Base-by-base conservation (phyloP, 1,284 basidiomycete species). In the Microbotryomycetes sp. region DNA sequence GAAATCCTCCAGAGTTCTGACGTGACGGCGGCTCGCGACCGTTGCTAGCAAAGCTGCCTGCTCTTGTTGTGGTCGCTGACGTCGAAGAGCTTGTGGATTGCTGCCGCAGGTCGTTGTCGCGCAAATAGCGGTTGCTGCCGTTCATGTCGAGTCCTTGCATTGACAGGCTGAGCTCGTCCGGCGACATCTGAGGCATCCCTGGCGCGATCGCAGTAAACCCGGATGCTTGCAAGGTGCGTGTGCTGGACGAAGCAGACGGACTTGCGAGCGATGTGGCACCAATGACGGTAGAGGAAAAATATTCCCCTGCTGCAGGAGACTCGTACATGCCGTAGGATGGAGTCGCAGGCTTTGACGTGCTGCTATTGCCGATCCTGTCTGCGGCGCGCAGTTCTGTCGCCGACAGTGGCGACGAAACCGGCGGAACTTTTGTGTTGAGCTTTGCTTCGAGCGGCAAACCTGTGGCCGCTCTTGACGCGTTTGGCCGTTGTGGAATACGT, bases 91-190 rank as follows among this genome's bases (percentile, higher is more conserved):
- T n/a, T n/a, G n/a, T n/a, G n/a, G n/a, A n/a, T 11, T 50, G 9
- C 15, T 50, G 48, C 9, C 27, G n/a, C 21, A 11, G 9, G 21
- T 27, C 48, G n/a, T n/a, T n/a, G 21, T 27, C 27, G 21, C 21
- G 48, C 9, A 11, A 9, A 9, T 9, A 9, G 18, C 11, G 9
- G 18, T 18, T 45, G 13, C n/a, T 50, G 29, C 26, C 9, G 3
- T 28, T 35, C 13, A 68, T 28, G 27, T 35, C 54, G 45, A 68
- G 54, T n/a, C 48, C 52, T 28, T 60, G 46, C 61, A 68, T 45
- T 1, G 58, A 59, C 15, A 54, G 47, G 29, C 61, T 47, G 35
- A 68, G 55, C n/a, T 64, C 67, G 51, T 66, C 64, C 9, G 60
- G 60, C 30, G 64, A 61, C 5, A 57, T 24, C 21, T 41, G 35